phyloP scores from a whole-genome alignment of 2,329 filamentous ascomycete genomes.

The Microcera coccophila region DNA sequence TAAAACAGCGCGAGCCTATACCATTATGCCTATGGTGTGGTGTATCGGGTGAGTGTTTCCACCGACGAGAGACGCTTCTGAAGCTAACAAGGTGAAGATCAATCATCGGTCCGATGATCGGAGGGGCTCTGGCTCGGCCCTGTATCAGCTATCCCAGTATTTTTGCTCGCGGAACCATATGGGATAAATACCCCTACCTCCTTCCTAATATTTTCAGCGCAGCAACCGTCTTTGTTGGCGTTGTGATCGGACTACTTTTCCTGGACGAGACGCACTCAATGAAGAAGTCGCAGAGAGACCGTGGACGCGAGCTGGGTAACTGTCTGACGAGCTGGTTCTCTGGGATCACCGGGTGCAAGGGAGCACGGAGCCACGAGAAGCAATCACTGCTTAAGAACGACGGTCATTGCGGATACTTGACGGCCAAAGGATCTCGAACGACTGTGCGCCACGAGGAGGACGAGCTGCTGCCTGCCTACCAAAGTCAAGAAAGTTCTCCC shows the following conservation, averaged over 20 bases:
- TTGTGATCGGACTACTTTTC: slow-evolving; percentile 76
- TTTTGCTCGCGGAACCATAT: slow-evolving; percentile 71
- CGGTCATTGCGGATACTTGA: slow-evolving; percentile 57
- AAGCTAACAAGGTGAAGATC: slow-evolving; percentile 53
- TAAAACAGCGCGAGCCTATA: slow-evolving; percentile 74
- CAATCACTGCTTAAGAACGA: slow-evolving; percentile 61
- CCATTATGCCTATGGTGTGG: slow-evolving; percentile 98
- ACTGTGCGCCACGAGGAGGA: slow-evolving; percentile 33
- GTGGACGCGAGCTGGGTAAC: slow-evolving; percentile 71
- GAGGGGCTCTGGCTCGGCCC: slow-evolving; percentile 83
- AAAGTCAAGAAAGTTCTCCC: slow-evolving; percentile 55
- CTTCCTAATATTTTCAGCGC: slow-evolving; percentile 90
- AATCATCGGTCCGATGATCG: slow-evolving; percentile 87
- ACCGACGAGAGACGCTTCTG: neutral
- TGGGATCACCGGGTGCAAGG: slow-evolving; percentile 29
- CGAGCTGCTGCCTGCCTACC: slow-evolving; percentile 66
- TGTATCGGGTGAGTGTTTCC: slow-evolving; percentile 68
- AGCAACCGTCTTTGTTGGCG: slow-evolving; percentile 68
- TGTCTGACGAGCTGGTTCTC: slow-evolving; percentile 55
- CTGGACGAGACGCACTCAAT: slow-evolving; percentile 90
- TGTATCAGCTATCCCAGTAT: slow-evolving; percentile 74
- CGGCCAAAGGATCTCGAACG: slow-evolving; percentile 8
- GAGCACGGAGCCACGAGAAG: slow-evolving; percentile 49
- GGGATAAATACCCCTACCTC: slow-evolving; percentile 84
- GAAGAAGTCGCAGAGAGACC: slow-evolving; percentile 71